Conservation (phyloP, 768 basidiomycete genomes). For the Serendipita vermifera region DNA sequence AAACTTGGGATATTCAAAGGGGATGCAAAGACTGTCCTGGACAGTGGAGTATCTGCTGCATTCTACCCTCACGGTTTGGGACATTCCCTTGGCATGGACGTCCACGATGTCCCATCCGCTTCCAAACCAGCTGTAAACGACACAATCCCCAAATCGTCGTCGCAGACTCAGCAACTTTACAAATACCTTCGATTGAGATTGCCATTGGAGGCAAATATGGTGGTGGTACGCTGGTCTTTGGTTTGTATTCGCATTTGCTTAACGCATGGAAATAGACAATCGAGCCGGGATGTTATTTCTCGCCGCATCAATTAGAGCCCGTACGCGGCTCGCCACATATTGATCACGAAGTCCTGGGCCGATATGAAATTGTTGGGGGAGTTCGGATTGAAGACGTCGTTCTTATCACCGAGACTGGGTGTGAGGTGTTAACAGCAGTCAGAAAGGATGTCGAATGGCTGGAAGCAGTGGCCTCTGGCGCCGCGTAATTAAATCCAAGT, state of each 20-base stretch:
- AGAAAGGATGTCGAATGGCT: slow-evolving; percentile 72
- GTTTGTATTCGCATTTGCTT: not conserved
- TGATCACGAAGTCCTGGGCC: slow-evolving; percentile 50
- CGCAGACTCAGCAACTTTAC: slow-evolving; percentile 53
- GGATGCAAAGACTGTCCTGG: slow-evolving; percentile 54
- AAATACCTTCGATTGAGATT: slow-evolving; percentile 66
- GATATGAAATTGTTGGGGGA: slow-evolving; percentile 75
- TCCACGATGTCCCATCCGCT: slow-evolving; percentile 82
- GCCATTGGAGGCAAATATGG: slow-evolving; percentile 65
- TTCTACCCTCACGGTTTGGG: slow-evolving; percentile 92
- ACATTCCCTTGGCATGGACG: slow-evolving; percentile 85
- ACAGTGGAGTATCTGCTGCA: slow-evolving; percentile 61
- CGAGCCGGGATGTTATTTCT: slow-evolving; percentile 85
- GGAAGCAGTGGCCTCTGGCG: slow-evolving; percentile 69
- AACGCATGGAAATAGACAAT: slow-evolving; percentile 45
- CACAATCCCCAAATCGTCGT: slow-evolving; percentile 26
- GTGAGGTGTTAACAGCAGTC: slow-evolving; percentile 77
- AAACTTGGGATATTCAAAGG: slow-evolving; percentile 75
- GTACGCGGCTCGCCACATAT: slow-evolving; percentile 52
- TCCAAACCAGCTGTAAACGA: slow-evolving; percentile 53
- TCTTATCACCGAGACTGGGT: slow-evolving; percentile 56
- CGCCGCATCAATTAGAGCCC: slow-evolving; percentile 56
- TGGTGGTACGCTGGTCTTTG: slow-evolving; percentile 48
- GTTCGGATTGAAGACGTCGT: slow-evolving; percentile 92
- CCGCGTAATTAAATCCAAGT: slow-evolving; percentile 19